Evolutionary conservation across 2,329 filamentous ascomycete species (phyloP), one percentile per base, ranked within the genome.

Genomic region (Curvularia sp.): DNA sequence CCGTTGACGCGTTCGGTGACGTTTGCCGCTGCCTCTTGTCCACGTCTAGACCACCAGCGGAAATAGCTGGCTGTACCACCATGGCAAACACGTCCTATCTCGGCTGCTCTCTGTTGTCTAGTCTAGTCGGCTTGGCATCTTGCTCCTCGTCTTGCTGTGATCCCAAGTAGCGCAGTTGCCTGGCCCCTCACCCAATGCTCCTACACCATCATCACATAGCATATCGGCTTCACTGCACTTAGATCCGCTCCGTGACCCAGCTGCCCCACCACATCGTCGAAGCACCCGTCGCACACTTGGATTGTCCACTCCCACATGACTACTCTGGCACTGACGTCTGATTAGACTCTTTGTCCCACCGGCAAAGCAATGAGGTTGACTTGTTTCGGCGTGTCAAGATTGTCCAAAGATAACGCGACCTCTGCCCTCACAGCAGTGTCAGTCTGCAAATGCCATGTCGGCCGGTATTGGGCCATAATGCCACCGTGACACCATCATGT

Each of bases 361-460:
- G 32, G n/a, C 43, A 49, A 30, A 45, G 43, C n/a, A 13, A n/a
- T 43, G 27, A 46, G 48, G 49, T 55, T 47, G 48, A 2, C 30
- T 10, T 30, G 28, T 30, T 30, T 55, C 43, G 48, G 2, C 30
- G 3, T 30, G 28, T 30, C 12, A 9, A 34, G 6, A 36, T 47
- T 32, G 30, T 34, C 54, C 41, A 49, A 55, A 57, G 49, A 63
- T n/a, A 50, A 39, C 28, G 53, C 46, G 5, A 51, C 50, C 30
- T 49, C 41, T 62, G 55, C 52, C 51, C 47, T 49, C 25, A 36
- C 49, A n/a, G n/a, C 53, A 21, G 25, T 46, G 19, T n/a, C 41
- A 56, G 27, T 54, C 13, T 39, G 34, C 41, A 34, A 36, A 43
- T 61, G 61, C 66, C 62, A 63, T 55, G 55, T 67, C 66, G 64